These are phyloP conservation scores for Parietichytrium sp. DNA, from an alignment of 108 stramenopile species.

Conservation along the genomic window DNA sequence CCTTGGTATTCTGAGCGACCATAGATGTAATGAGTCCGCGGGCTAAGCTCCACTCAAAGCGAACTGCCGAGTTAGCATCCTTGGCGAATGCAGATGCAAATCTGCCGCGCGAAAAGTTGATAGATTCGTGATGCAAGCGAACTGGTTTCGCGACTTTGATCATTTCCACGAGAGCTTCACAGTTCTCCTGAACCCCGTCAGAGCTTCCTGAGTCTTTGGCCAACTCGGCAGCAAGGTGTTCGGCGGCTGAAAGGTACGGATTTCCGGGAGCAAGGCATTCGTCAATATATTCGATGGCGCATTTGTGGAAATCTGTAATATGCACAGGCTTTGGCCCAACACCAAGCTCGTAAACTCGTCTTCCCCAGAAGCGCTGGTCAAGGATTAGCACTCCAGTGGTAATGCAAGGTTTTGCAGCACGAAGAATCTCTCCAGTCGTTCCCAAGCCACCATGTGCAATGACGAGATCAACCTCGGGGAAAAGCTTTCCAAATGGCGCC, in stretches of 20 bases:
- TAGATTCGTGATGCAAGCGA: neutral
- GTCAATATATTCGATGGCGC: neutral
- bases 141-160: neutral
- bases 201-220: neutral
- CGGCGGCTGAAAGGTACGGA: neutral
- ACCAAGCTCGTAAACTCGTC: neutral
- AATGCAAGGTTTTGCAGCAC: slow-evolving; percentile 2
- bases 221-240: neutral
- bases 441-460: slow-evolving; percentile 14
- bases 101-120: neutral
- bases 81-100: neutral
- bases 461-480: neutral
- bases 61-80: neutral
- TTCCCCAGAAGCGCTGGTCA: slow-evolving; percentile 40
- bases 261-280: neutral
- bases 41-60: neutral
- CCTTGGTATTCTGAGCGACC: neutral
- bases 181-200: neutral
- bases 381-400: slow-evolving; percentile 28
- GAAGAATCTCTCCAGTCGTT: slow-evolving; percentile 30
- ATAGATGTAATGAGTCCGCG: slow-evolving; percentile 9
- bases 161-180: neutral
- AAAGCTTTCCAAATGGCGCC: neutral
- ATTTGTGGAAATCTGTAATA: neutral
- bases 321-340: neutral